These are phyloP conservation scores for Alternaria consortialis DNA, from an alignment of 2,329 filamentous ascomycete genomes.

Conservation along the genomic window DNA sequence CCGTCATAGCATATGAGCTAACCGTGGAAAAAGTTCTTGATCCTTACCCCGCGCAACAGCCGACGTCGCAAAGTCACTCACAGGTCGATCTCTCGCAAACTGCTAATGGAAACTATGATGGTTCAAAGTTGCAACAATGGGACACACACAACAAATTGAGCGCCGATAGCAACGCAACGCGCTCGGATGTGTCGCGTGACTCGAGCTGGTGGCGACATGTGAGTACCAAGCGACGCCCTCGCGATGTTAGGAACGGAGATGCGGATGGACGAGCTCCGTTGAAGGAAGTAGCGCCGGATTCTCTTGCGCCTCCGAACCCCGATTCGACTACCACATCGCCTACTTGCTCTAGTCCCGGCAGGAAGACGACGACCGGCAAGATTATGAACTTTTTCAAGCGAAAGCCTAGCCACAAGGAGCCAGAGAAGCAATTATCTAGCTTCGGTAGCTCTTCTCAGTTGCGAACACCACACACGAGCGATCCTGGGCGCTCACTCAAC, in stretches of 20 bases:
- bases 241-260: slow-evolving; percentile 44
- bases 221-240: slow-evolving; percentile 39
- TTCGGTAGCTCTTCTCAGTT: slow-evolving; percentile 49
- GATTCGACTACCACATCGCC: slow-evolving; percentile 35
- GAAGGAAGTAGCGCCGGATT: slow-evolving; percentile 34
- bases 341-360: slow-evolving; percentile 35
- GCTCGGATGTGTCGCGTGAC: slow-evolving; percentile 44
- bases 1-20: slow-evolving; percentile 18
- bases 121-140: slow-evolving; percentile 45
- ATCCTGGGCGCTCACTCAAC: slow-evolving; percentile 45
- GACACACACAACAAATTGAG: slow-evolving; percentile 41
- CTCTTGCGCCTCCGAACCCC: slow-evolving; percentile 34
- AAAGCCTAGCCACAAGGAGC: slow-evolving; percentile 41
- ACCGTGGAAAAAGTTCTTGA: slow-evolving; percentile 33
- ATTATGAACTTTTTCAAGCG: slow-evolving; percentile 50
- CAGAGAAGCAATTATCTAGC: slow-evolving; percentile 47
- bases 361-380: slow-evolving; percentile 43
- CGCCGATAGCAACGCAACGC: slow-evolving; percentile 40
- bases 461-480: slow-evolving; percentile 46
- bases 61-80: slow-evolving; percentile 46
- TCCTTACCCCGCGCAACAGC: slow-evolving; percentile 42
- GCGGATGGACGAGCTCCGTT: slow-evolving; percentile 32
- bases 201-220: slow-evolving; percentile 49
- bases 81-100: slow-evolving; percentile 45
- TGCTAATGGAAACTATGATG: slow-evolving; percentile 45